phyloP scores from a whole-genome alignment of 768 basidiomycete species.

The Lactarius psammicola region DNA sequence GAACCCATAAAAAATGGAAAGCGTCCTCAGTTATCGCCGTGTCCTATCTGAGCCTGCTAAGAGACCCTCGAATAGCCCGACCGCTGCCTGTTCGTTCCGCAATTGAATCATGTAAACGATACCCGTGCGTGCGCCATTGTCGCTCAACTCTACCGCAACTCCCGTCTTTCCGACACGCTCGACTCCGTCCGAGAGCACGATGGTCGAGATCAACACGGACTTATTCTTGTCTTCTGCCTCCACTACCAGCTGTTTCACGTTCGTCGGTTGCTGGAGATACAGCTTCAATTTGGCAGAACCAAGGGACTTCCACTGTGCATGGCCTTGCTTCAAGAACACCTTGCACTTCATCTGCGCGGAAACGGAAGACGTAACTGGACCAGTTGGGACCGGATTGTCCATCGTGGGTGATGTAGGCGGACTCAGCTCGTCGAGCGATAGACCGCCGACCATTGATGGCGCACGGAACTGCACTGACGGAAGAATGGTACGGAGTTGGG shows the following conservation, averaged over 20 bases:
- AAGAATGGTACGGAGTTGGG: conserved; percentile 52
- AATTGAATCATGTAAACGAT: conserved; percentile 97
- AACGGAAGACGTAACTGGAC: conserved; percentile 73
- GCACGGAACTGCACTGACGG: conserved; percentile 63
- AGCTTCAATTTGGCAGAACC: conserved; percentile 86
- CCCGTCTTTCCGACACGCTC: conserved; percentile 99
- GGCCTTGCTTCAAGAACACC: conserved; percentile 91
- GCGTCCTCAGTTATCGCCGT: conserved; percentile 16
- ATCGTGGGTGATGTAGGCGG: conserved; percentile 81
- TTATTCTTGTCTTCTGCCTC: conserved; percentile 78
- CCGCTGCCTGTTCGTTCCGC: conserved; percentile 83
- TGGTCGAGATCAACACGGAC: conserved; percentile 86
- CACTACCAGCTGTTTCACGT: conserved; percentile 95
- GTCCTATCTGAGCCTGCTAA: conserved; percentile 83
- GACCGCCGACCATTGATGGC: conserved; percentile 49
- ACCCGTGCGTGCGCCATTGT: conserved; percentile 87
- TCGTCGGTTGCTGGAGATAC: conserved; percentile 80
- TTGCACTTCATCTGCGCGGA: conserved; percentile 97
- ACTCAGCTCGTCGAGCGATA: conserved; percentile 65
- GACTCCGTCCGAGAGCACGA: conserved; percentile 93
- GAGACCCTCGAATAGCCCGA: conserved; percentile 81
- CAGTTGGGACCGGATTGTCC: conserved; percentile 49
- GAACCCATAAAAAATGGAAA: not conserved
- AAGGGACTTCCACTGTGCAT: conserved; percentile 97
- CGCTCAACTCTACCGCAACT: conserved; percentile 92